These are phyloP conservation scores for Spizellomyces sp. DNA, from an alignment of 192 early-diverging fungal species.

Conservation along the genomic window DNA sequence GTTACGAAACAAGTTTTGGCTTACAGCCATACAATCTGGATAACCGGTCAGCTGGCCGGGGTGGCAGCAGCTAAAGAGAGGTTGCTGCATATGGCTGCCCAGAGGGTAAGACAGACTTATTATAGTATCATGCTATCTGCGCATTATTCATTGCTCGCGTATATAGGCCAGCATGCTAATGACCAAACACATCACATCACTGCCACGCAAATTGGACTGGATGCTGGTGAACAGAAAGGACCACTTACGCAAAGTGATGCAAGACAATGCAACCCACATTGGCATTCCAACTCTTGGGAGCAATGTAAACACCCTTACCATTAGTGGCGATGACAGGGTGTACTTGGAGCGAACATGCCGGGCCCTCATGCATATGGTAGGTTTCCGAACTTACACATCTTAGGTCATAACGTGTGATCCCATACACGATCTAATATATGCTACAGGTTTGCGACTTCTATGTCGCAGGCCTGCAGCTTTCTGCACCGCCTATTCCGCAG, in stretches of 20 bases:
- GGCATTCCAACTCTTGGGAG: conserved; percentile 66
- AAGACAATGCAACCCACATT: conserved; percentile 73
- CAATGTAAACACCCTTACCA: conserved; percentile 46
- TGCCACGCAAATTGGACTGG: conserved; percentile 82
- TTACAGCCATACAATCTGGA: conserved; percentile 61
- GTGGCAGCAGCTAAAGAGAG: conserved; percentile 59
- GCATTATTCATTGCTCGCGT: not conserved
- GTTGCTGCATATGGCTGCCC: conserved; percentile 21
- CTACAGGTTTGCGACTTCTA: conserved; percentile 54
- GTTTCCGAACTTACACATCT: not conserved
- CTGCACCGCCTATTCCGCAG: conserved; percentile 2
- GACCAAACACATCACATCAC: conserved; percentile 52
- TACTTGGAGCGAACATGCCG: conserved; percentile 74
- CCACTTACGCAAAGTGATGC: conserved; percentile 69
- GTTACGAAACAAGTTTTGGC: conserved; percentile 9
- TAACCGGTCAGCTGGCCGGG: conserved; percentile 60
- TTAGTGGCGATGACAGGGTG: conserved; percentile 64
- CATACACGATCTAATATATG: not conserved
- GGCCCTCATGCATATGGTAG: conserved; percentile 71
- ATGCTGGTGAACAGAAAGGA: conserved; percentile 66
- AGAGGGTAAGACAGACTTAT: conserved; percentile 15
- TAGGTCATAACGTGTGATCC: no score
- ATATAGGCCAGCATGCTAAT: conserved; percentile 13
- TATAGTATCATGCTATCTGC: not conserved
- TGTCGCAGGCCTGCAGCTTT: conserved; percentile 47